Base-by-base conservation (phyloP, 306 rosid genomes). In the Cicer cuneatum region DNA sequence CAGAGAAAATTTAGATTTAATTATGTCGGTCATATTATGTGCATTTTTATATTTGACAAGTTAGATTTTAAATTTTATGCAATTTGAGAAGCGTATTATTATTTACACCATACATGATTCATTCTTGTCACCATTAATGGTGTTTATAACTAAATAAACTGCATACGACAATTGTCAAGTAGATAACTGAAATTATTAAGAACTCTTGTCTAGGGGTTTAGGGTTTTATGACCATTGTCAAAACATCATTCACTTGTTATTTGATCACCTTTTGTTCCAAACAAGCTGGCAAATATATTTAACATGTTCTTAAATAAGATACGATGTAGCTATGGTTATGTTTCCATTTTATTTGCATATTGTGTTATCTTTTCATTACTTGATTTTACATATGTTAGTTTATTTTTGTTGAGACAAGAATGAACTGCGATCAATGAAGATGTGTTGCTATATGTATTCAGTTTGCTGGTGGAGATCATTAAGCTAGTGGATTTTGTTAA, bases 321-420 rank as follows among this genome's bases (percentile, higher is more conserved):
- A 47, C 10, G 52, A 47, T 47, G 6, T n/a, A 12, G 52, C 52
- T 13, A 47, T 47, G 52, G 15, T 46, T 13, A 10, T 47, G 12
- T 11, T 47, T 11, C 14, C 10, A 60, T 12, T 12, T 24, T 11
- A 47, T 45, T 47, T 24, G 60, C 60, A 3, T 13, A 9, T 15
- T 54, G 51, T 29, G 8, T n/a, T n/a, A 48, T 48, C 54, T 48
- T 13, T 48, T 48, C 54, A 21, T n/a, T 48, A 8, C 18, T 6
- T 2, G 19, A 48, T 6, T 48, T 16, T 48, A 48, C 8, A 48
- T 48, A 48, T 48, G 7, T 48, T 48, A 5, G 54, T 13, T 13
- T 48, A 48, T 48, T n/a, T 39, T 48, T 60, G 45, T 43, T 45
- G 21, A 16, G 67, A 2, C 24, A 40, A 73, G 59, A 59, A 35